Evolutionary conservation across 345 rosid species (phyloP), one percentile per base, ranked within the genome.

Genomic region (Gossypium stocksii): DNA sequence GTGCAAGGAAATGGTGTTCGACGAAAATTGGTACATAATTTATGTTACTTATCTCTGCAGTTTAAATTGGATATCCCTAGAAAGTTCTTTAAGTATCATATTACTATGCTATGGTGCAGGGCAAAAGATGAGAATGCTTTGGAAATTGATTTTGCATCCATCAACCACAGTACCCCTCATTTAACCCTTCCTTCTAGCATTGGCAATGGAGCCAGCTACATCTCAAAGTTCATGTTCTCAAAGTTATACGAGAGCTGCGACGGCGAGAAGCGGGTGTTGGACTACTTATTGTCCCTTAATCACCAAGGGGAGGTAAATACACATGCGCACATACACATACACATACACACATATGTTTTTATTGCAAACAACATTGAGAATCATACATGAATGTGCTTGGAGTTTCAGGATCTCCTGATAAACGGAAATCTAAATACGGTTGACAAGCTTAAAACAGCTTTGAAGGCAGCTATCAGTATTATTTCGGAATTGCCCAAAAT

Each of bases 61-160:
- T 20, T 12, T 58, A 13, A 69, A 44, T 34, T 12, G 8, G n/a
- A 46, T 11, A 60, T 60, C 43, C 43, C 25, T 64, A 38, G 0
- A 20, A 45, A 13, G 19, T 66, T 45, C 29, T 43, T 34, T 3
- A 19, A 10, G 8, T 34, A 6, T 52, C 62, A 27, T 34, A 34
- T 19, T 71, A 34, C 34, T 25, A 15, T 67, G 17, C n/a, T 56
- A 19, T 2, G 49, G 14, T 78, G 77, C 88, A 92, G 98, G 98
- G 91, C 97, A 20, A 88, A 67, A 1, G 97, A 92, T 82, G 98
- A 89, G 52, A 81, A 88, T 72, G 87, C 94, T 51, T 73, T 95
- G 82, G 98, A 93, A 72, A 77, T 95, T 74, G 98, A 95, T 82
- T 95, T 95, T 74, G 92, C 88, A 62, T 87, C 97, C 0, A 71